Base-by-base conservation (phyloP, 2,329 filamentous ascomycete genomes). In the Alternaria sp. region DNA sequence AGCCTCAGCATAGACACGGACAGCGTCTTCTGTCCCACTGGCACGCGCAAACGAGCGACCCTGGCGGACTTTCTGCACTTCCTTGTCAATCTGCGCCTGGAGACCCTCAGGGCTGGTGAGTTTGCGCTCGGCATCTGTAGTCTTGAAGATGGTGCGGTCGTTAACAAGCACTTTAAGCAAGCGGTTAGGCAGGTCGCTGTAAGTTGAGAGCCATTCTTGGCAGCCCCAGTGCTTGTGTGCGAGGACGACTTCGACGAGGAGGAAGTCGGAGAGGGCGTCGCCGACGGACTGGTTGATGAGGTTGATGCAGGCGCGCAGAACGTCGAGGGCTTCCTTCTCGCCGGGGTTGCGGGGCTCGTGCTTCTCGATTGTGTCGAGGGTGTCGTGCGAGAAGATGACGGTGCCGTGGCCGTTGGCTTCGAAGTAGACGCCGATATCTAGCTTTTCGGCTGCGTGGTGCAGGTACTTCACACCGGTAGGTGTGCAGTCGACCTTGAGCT, bases 401-500 rank as follows among this genome's bases (percentile, higher is more conserved):
- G 96, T 99, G 69, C 96, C 96, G 81, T 99, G 96, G 28, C 96
- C 96, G 78, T 99, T 99, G 69, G 96, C 96, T 84, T 99, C 96
- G 75, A 99, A 99, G 84, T 99, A 99, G 56, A 98, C 93, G 61
- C 96, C 96, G 59, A 98, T 90, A 75, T 99, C 96, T 73, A 96
- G 97, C 70, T 94, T 92, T 75, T 92, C 90, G 43, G 96, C 96
- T n/a, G 93, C 96, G 77, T 98, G 96, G 82, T 99, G 96, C 67
- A 99, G 87, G 82, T 97, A 92, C 86, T 99, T 99, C 66, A 99
- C 96, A 70, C 96, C 96, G 1, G 96, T 99, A 14, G 93, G 90
- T 2, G 96, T 98, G 86, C 92, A 97, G 63, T 96, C 90, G 21
- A 97, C 93, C 53, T 94, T 94, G 45, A 99, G 89, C 75, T 92